Evolutionary conservation across 768 basidiomycete species (phyloP), one percentile per base, ranked within the genome.

Genomic region (Dentipellis fragilis): DNA sequence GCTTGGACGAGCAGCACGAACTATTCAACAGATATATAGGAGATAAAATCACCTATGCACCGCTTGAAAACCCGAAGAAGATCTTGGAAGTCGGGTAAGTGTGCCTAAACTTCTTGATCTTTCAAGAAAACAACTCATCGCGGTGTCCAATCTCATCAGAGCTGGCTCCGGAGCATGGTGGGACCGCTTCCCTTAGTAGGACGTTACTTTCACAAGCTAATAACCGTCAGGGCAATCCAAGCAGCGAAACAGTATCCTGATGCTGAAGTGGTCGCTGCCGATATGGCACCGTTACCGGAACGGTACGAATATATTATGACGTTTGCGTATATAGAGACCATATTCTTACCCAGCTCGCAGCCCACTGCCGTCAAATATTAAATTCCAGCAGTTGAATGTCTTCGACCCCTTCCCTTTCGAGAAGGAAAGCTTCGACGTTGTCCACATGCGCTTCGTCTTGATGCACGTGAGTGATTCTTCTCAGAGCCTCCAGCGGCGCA

Each of bases 21-120:
- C 63, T 59, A 10, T 52, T 66, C 55, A 63, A 58, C 54, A 50
- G 35, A 5, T 65, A 58, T 50, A 36, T 64, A 34, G 55, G 57
- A 10, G 55, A 60, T 37, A 53, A 56, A 14, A 40, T 64, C 19
- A 53, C 57, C 19, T 51, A 58, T 10, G 61, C 55, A 4, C 57
- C 57, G 22, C 55, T 66, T 14, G 56, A 54, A 4, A 54, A 61
- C 14, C 65, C 65, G 0, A 56, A 54, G n/a, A 59, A 52, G 8
- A 65, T 66, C 47, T 48, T 66, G 22, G 65, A 66, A 22, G 49
- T 66, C 40, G 65, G 65, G 65, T 66, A 47, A 7, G 9, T 47
- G 4, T n/a, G 10, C 19, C 5, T 10, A 11, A 10, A 16, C 10
- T 22, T 11, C 17, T 10, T 29, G 3, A 29, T 6, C 29, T 29